Evolutionary conservation across 2,329 filamentous ascomycete species (phyloP).

Genomic region (Phyllosticta paracitricarpa): DNA sequence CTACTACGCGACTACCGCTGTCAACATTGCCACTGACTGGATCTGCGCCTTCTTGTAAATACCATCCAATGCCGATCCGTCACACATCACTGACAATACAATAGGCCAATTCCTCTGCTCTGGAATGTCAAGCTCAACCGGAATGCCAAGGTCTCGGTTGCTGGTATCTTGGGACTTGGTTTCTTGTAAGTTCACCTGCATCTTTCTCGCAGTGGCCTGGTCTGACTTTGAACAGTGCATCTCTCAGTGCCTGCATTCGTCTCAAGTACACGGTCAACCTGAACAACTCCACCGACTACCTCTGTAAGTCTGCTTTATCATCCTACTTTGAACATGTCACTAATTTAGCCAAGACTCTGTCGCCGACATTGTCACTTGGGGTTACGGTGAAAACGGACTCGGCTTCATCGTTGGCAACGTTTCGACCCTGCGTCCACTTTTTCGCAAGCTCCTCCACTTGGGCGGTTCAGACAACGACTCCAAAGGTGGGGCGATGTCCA

Average conservation of each 20-base stretch:
- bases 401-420: conserved; percentile 27
- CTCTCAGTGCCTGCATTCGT: conserved; percentile 24
- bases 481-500: background rate
- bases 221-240: conserved; percentile 13
- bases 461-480: conserved; percentile 10
- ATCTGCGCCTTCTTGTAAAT: conserved; percentile 24
- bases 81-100: background rate
- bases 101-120: conserved; percentile 17
- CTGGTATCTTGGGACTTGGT: conserved; percentile 15
- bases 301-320: conserved; percentile 13
- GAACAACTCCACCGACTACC: conserved; percentile 22
- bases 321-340: background rate
- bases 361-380: conserved; percentile 27
- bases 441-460: conserved; percentile 18
- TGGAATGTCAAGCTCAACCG: conserved; percentile 20
- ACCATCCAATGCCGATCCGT: background rate
- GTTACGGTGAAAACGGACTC: conserved; percentile 27
- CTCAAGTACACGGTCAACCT: conserved; percentile 27
- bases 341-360: conserved; percentile 15
- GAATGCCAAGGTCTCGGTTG: conserved; percentile 19
- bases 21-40: conserved; percentile 30
- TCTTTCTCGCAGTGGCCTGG: background rate
- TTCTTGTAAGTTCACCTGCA: conserved; percentile 15
- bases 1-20: conserved; percentile 26
- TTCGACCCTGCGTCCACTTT: conserved; percentile 24